Base-by-base conservation (phyloP, 768 basidiomycete species). In the Mycena alexandri region DNA sequence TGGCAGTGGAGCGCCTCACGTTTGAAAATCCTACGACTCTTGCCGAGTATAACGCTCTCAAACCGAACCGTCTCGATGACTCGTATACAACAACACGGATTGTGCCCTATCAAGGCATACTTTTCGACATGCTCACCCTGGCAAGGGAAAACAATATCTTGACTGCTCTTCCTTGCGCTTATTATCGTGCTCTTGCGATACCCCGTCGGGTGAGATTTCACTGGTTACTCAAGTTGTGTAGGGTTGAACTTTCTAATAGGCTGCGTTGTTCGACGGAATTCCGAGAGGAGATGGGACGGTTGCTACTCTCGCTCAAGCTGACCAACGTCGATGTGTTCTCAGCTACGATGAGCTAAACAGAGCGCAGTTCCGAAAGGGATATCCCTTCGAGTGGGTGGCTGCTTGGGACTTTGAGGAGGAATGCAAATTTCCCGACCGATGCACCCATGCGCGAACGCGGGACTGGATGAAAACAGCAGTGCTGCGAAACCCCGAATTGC, bases 111-210 rank as follows among this genome's bases (percentile, higher is more conserved):
- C 12, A 16, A 10, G 59, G 59, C 16, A 54, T 67, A 14, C 7
- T 19, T 17, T 44, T 33, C 9, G 66, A 67, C 8, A 50, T 67
- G 3, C 7, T 62, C 1, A 21, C 34, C 4, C 21, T 67, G 21
- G 58, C 59, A 6, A 47, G 52, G 21, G 66, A 67, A 21, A 50
- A 56, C 36, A 41, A 34, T 16, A 38, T 67, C 19, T 4, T 50
- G 11, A 42, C 53, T 2, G 19, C 51, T 24, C 60, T 67, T 10
- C 66, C 66, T 17, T 60, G 52, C n/a, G 60, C 54, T 10, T 62
- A 67, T 29, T 67, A 42, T 33, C 58, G 61, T 19, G 52, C 29
- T 9, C 1, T 61, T 1, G 22, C 24, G 14, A 22, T 19, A 19
- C 14, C 2, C 4, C 2, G 7, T 10, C 46, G 22, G 34, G 62